Evolutionary conservation across 257 asterid species (phyloP).

Genomic region (Solanum lignicaule): DNA sequence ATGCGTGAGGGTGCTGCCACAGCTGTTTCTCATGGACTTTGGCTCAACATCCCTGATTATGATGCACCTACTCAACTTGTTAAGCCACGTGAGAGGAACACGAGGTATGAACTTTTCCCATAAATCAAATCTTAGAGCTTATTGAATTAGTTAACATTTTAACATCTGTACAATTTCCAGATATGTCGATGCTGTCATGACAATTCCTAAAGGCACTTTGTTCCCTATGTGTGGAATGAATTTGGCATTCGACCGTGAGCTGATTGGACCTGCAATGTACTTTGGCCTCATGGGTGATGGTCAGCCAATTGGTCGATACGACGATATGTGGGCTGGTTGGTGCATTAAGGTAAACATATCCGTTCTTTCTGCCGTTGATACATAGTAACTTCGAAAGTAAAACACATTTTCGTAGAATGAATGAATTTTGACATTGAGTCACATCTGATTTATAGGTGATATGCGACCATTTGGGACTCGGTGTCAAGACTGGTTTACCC

Average conservation of each 20-base stretch:
- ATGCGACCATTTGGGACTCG: constrained; percentile 10
- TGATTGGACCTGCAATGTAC: constrained; percentile 14
- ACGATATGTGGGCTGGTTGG: constrained; percentile 15
- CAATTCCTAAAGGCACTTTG: constrained; percentile 11
- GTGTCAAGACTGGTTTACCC: constrained; percentile 10
- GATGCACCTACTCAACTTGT: constrained; percentile 17
- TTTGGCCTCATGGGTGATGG: constrained; percentile 17
- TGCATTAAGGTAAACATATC: constrained; percentile 1
- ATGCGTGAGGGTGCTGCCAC: constrained; percentile 10
- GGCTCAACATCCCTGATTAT: constrained; percentile 9
- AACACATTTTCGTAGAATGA: not conserved
- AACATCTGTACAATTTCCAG: not conserved
- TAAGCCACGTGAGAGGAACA: constrained; percentile 13
- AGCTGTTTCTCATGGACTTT: constrained; percentile 14
- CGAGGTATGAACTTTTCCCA: not conserved
- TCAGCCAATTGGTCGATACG: constrained; percentile 14
- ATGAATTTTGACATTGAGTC: not conserved
- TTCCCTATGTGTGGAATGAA: constrained; percentile 18
- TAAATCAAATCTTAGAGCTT: not conserved
- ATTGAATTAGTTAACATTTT: not conserved
- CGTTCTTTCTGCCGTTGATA: not conserved
- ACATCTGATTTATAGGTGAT: not conserved
- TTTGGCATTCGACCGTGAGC: constrained; percentile 9
- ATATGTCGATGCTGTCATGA: constrained; percentile 7
- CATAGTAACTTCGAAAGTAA: not conserved